Base-by-base conservation (phyloP, 2,329 filamentous ascomycete genomes). In the Aspergillus sp. region DNA sequence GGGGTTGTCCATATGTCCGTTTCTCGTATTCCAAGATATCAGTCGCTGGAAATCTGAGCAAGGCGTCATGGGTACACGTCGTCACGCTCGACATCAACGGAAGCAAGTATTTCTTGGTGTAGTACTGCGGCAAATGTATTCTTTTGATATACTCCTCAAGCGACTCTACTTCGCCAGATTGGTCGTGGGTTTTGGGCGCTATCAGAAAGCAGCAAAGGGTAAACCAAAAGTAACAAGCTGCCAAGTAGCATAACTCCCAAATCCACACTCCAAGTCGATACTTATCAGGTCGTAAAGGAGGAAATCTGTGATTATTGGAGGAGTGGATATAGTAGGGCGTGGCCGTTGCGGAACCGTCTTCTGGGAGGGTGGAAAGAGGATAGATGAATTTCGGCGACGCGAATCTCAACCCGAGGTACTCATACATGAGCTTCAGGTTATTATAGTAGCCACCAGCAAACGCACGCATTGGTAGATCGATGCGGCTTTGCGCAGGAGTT, bases 381-480 rank as follows among this genome's bases (percentile, higher is more conserved):
- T 51, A 57, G 84, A 84, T 14, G 71, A 73, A 49, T 81, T 24
- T 35, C 19, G 45, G 74, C 11, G 74, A 68, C 38, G 76, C 73
- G 53, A 82, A 80, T 6, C 68, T 66, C 11, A 85, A 70, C 2
- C 71, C 74, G 3, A 86, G 66, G 56, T 82, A 71, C 22, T 79
- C 70, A 63, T 85, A 85, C 77, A 86, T 80, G 22, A 73, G 70
- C 55, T 74, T 76, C 45, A 85, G 66, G 54, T 83, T 81, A 44
- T 67, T 63, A 60, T 85, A 84, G 64, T 81, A 85, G 17, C 76
- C 76, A 9, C 70, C 74, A 13, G 75, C 75, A 55, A 81, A 79
- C 7, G 74, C 75, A 48, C 78, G 76, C 78, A 81, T 81, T 32
- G 78, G 78, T 38, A 80, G 62, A 63, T 80, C 77, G 38, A 77